Evolutionary conservation across 805 yeast species (phyloP).

Genomic region (Alloascoidea africana): DNA sequence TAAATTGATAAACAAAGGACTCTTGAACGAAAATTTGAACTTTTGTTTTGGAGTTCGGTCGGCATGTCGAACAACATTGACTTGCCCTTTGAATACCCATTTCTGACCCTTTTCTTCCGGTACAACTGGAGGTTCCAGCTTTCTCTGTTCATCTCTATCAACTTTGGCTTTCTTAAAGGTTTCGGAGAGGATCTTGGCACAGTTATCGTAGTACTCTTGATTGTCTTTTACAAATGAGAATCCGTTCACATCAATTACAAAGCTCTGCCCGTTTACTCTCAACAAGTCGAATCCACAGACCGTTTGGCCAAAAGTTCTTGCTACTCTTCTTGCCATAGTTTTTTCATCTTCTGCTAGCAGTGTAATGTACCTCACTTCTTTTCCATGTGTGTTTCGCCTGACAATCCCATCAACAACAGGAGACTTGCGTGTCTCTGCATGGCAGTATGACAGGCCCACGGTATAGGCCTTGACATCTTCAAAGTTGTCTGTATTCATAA

Average conservation of each 20-base stretch:
- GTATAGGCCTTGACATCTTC: conserved; percentile 99
- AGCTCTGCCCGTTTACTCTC: conserved; percentile 77
- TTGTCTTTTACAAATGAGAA: conserved; percentile 96
- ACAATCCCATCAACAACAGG: conserved; percentile 99
- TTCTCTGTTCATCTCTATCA: conserved; percentile 24
- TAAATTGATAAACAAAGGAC: conserved; percentile 72
- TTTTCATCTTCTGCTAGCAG: conserved; percentile 62
- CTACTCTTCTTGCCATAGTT: conserved; percentile 64
- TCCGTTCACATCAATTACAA: conserved; percentile 95
- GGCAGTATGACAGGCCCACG: conserved; percentile 82
- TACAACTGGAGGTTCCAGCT: conserved; percentile 13
- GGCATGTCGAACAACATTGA: conserved; percentile 88
- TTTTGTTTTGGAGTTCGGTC: conserved; percentile 98
- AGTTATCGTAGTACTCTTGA: conserved; percentile 65
- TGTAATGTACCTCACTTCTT: conserved; percentile 86
- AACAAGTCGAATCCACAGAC: conserved; percentile 94
- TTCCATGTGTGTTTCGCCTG: conserved; percentile 92
- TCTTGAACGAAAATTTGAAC: conserved; percentile 85
- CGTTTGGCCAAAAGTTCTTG: conserved; percentile 71
- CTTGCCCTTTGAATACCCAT: conserved; percentile 93
- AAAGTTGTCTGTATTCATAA: conserved; percentile 95
- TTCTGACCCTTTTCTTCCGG: conserved; percentile 61
- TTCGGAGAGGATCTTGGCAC: conserved; percentile 63
- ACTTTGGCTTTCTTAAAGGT: conserved; percentile 53
- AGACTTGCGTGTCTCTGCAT: conserved; percentile 95